Evolutionary conservation across 192 early-diverging fungal genomes (phyloP).

Genomic region (Podila minutissima): DNA sequence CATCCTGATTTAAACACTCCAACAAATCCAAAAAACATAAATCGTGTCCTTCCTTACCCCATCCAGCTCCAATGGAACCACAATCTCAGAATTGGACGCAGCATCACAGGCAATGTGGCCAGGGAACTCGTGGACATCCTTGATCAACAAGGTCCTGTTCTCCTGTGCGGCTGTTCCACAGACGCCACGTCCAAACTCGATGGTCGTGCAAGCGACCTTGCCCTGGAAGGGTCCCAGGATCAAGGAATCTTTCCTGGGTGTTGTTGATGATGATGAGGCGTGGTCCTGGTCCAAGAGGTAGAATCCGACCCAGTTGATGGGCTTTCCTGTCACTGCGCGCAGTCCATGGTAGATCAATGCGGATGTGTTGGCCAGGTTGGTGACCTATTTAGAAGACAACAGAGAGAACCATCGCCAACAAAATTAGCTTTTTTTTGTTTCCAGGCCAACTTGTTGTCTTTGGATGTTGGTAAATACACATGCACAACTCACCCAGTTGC

Average conservation of each 20-base stretch:
- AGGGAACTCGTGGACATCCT: slow-evolving; percentile 83
- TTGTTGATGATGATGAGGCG: neutral
- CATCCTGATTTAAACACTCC: neutral
- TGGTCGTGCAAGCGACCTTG: slow-evolving; percentile 88
- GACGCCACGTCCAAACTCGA: slow-evolving; percentile 86
- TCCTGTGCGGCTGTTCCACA: slow-evolving; percentile 84
- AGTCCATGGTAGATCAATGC: slow-evolving; percentile 83
- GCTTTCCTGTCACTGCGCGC: slow-evolving; percentile 72
- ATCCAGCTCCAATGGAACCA: slow-evolving; percentile 76
- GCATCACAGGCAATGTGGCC: slow-evolving; percentile 96
- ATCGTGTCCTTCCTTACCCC: slow-evolving; percentile 39
- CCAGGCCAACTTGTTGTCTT: neutral
- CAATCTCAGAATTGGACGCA: slow-evolving; percentile 85
- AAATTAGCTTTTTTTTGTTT: neutral
- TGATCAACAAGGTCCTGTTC: slow-evolving; percentile 67
- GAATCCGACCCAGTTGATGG: slow-evolving; percentile 85
- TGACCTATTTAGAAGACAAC: slow-evolving; percentile 48
- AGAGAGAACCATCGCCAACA: neutral
- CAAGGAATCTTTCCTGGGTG: slow-evolving; percentile 49
- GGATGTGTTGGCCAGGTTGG: slow-evolving; percentile 86
- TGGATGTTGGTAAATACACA: neutral
- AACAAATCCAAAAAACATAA: slow-evolving; percentile 5
- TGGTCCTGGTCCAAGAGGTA: slow-evolving; percentile 70
- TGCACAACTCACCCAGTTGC: slow-evolving; percentile 57
- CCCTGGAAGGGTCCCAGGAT: slow-evolving; percentile 94